phyloP scores from a whole-genome alignment of 2,329 filamentous ascomycete species.

The Cercospora nicotianae region DNA sequence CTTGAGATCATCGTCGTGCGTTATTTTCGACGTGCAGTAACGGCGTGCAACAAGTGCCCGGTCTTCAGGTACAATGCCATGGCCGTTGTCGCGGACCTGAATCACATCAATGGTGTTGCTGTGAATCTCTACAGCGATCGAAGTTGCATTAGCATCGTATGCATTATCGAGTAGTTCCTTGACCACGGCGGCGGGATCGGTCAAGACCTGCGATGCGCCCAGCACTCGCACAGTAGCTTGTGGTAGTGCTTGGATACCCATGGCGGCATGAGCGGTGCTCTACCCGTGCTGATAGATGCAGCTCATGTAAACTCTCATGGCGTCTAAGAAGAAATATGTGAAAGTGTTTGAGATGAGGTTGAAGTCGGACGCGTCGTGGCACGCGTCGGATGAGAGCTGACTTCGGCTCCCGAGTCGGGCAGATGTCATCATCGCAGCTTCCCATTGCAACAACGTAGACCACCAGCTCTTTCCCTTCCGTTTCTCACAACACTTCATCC shows the following conservation, averaged over 20 bases:
- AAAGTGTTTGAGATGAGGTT: neutral
- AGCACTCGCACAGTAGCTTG: slow-evolving; percentile 54
- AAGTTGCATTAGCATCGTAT: slow-evolving; percentile 68
- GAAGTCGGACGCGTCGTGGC: neutral
- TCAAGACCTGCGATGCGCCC: slow-evolving; percentile 61
- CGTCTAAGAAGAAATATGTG: neutral
- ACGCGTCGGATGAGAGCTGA: neutral
- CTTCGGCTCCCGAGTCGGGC: neutral
- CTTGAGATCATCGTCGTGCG: slow-evolving; percentile 61
- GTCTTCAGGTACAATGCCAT: slow-evolving; percentile 65
- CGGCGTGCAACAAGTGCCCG: slow-evolving; percentile 61
- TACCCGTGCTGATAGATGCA: neutral
- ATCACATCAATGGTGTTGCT: slow-evolving; percentile 67
- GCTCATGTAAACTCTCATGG: neutral
- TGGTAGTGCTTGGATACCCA: slow-evolving; percentile 47
- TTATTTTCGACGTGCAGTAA: slow-evolving; percentile 74
- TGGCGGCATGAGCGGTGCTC: slow-evolving; percentile 12
- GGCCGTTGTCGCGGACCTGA: slow-evolving; percentile 72
- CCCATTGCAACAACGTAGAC: neutral
- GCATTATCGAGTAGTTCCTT: slow-evolving; percentile 80
- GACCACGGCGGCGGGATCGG: slow-evolving; percentile 61
- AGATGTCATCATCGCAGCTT: slow-evolving; percentile 4
- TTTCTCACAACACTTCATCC: neutral
- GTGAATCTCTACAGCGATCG: slow-evolving; percentile 64
- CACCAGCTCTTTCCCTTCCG: neutral